phyloP scores from a whole-genome alignment of 163 green algal genomes.

The Prototheca wickerhamii region DNA sequence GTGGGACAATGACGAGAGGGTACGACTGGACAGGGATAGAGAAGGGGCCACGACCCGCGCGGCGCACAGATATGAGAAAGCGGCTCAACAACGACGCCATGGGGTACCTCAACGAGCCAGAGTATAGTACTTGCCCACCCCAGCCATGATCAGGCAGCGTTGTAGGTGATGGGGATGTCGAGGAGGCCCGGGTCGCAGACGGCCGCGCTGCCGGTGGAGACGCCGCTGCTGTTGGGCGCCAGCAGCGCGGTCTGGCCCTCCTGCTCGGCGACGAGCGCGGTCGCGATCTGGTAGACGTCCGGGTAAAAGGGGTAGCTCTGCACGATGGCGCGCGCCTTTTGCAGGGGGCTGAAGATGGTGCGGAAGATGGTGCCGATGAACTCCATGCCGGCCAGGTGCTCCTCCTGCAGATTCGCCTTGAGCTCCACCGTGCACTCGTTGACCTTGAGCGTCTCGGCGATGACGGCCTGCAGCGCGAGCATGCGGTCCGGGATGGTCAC shows the following conservation, averaged over 20 bases:
- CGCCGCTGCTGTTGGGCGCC: constrained; percentile 1
- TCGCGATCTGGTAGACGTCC: constrained; percentile 34
- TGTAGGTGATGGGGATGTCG: no score
- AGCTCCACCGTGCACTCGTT: constrained; percentile 32
- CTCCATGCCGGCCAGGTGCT: constrained; percentile 35
- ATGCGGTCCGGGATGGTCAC: constrained; percentile 35
- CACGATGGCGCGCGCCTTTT: constrained; percentile 44
- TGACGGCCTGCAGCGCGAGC: constrained; percentile 33
- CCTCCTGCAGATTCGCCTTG: constrained; percentile 39
- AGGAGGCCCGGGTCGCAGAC: no score
- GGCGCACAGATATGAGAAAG: no score
- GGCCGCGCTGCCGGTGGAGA: not conserved
- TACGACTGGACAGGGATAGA: no score
- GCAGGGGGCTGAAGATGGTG: constrained; percentile 35
- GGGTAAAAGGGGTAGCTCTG: constrained; percentile 45
- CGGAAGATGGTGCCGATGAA: constrained; percentile 42
- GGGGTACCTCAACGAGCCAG: no score
- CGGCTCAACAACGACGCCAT: no score
- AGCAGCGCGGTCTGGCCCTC: constrained; percentile 12
- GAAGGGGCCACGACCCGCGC: no score
- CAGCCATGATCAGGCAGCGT: no score
- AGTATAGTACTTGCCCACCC: no score
- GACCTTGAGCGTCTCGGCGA: constrained; percentile 33
- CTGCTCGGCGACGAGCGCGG: constrained; percentile 14
- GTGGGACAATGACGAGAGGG: no score